Conservation (phyloP, 2,329 filamentous ascomycete genomes). For the Fusarium albidum region DNA sequence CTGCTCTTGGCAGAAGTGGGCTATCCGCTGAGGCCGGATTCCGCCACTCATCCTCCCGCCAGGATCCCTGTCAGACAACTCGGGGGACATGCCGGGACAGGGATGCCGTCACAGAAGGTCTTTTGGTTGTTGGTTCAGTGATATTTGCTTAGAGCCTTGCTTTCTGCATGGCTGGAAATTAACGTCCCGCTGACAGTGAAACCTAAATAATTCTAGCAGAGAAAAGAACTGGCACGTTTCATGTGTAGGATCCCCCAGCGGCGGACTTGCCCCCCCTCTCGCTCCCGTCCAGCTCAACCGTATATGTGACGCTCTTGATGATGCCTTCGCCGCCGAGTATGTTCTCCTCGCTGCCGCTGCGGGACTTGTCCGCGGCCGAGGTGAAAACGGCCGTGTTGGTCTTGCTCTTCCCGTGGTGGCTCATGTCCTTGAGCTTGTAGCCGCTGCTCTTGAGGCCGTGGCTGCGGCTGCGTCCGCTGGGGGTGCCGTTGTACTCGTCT, state of each 20-base stretch:
- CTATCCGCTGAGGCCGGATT: neutral
- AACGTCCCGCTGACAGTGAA: too few relatives aligned
- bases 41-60: too few relatives aligned
- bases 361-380: constrained; percentile 36
- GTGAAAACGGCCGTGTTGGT: constrained; percentile 43
- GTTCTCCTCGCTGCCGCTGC: constrained; percentile 49
- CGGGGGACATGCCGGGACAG: constrained; percentile 3
- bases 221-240: neutral
- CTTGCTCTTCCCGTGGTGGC: constrained; percentile 44
- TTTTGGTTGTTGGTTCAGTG: constrained; percentile 9
- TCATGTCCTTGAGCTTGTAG: constrained; percentile 51
- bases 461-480: constrained; percentile 33
- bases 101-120: neutral
- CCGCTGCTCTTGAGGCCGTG: constrained; percentile 41
- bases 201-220: too few relatives aligned
- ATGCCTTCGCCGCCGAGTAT: constrained; percentile 49
- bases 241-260: neutral
- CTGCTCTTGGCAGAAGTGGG: neutral
- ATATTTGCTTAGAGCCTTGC: too few relatives aligned
- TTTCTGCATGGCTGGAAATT: constrained; percentile 5
- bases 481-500: constrained; percentile 40
- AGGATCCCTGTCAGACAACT: too few relatives aligned
- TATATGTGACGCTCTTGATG: constrained; percentile 53
- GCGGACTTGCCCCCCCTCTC: constrained; percentile 3
- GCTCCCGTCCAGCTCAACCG: constrained; percentile 49